phyloP scores from a whole-genome alignment of 192 early-diverging fungal genomes.

The Coemansia sp. region DNA sequence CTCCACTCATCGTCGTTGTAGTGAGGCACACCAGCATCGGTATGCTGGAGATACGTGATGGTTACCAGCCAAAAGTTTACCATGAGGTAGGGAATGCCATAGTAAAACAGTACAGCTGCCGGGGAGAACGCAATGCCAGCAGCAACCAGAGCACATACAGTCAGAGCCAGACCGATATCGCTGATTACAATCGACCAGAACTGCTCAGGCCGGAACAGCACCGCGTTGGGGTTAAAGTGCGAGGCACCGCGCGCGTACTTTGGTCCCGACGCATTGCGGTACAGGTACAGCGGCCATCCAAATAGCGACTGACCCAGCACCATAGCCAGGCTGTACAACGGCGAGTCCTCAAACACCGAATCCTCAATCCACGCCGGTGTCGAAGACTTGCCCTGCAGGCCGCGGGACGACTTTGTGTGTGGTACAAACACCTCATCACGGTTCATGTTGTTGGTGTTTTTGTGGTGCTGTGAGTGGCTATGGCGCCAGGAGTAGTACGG shows the following conservation, averaged over 20 bases:
- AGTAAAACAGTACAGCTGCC: conserved; percentile 73
- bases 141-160: conserved; percentile 56
- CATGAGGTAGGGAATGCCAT: conserved; percentile 85
- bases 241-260: conserved; percentile 71
- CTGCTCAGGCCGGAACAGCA: conserved; percentile 79
- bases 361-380: conserved; percentile 54
- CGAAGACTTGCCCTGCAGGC: conserved; percentile 54
- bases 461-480: conserved; percentile 92
- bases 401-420: conserved; percentile 61
- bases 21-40: conserved; percentile 84
- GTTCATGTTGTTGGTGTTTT: conserved; percentile 82
- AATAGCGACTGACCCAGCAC: conserved; percentile 70
- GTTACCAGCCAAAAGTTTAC: conserved; percentile 97
- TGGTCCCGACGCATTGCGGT: conserved; percentile 78
- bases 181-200: conserved; percentile 68
- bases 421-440: conserved; percentile 97
- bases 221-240: conserved; percentile 81
- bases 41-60: conserved; percentile 95
- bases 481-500: conserved; percentile 94
- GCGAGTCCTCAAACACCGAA: conserved; percentile 70
- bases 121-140: conserved; percentile 56
- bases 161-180: conserved; percentile 69
- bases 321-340: conserved; percentile 63
- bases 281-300: conserved; percentile 90
- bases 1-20: conserved; percentile 82